A percentile compares a stretch with the other conserved stretches of the same genome.
Conservation (phyloP, 2,329 filamentous ascomycete genomes). For the Cytospora chrysosperma region DNA sequence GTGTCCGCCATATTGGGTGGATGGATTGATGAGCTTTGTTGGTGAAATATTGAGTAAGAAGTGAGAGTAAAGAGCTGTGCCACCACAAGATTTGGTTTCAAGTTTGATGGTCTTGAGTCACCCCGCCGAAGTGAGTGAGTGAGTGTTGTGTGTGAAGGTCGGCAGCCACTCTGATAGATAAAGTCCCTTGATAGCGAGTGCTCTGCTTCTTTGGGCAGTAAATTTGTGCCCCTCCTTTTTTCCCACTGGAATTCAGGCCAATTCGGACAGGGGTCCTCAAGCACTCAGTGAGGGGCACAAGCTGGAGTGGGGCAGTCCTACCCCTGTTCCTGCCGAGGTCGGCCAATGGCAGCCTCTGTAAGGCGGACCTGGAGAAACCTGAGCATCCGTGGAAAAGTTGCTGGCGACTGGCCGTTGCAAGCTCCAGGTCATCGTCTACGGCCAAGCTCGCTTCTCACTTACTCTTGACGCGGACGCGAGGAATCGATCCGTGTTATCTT, state of each 20-base stretch:
- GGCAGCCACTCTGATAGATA: neutral
- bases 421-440: neutral
- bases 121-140: neutral
- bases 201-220: neutral
- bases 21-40: neutral
- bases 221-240: conserved; percentile 1
- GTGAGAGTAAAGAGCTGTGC: neutral
- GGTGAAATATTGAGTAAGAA: neutral
- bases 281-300: neutral
- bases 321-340: neutral
- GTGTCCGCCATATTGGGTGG: conserved; percentile 30
- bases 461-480: conserved; percentile 9
- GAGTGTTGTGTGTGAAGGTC: neutral
- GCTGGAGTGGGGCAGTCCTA: conserved; percentile 2
- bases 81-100: neutral
- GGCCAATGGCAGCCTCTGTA: conserved; percentile 6
- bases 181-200: neutral
- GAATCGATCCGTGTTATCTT: conserved; percentile 10
- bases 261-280: neutral
- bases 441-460: conserved; percentile 3
- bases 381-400: conserved; percentile 16
- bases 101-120: conserved; percentile 2
- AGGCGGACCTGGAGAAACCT: conserved; percentile 4
- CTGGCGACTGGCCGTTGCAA: neutral
- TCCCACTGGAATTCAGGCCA: neutral